Evolutionary conservation across 2,329 filamentous ascomycete species (phyloP), one percentile per base, ranked within the genome.

Genomic region (Ploettnerulaceae sp.): DNA sequence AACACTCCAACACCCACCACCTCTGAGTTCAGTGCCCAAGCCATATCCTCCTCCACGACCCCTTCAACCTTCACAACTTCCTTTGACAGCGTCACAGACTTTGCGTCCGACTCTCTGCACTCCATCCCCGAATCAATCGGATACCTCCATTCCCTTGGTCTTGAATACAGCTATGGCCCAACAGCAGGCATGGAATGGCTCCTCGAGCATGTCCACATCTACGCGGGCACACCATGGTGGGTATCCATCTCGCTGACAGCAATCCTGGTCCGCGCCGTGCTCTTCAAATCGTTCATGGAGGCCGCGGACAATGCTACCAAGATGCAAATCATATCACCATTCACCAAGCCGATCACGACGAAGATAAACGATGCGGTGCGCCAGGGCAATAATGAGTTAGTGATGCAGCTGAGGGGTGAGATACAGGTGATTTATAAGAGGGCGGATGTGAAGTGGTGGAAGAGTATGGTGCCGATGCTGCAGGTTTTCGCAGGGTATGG

Each of bases 111-210:
- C 28, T 44, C 53, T 4, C 47, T 60, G 3, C 40, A 48, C 21
- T 39, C 58, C 28, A 51, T 58, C 4, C 60, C 61, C 7, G 85
- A 91, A 61, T 73, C 80, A 40, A 78, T 95, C 48, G 93, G 93
- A 52, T 96, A 90, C 61, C 72, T 98, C 48, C 79, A 86, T 57
- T 75, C 80, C 5, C 72, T 97, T 8, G 93, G 93, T 3, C 71
- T 98, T 17, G 87, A 97, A 59, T 97, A 84, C 61, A 89, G 91
- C 62, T 90, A 73, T 71, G 91, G 91, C 12, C 79, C 86, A 4
- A 87, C 89, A 0, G 70, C 82, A 3, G 56, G 79, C 12, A 81
- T 93, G 66, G 76, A 96, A 68, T 90, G 76, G 74, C 17, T 79
- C 2, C 69, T 97, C 8, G 93, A 98, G 71, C 81, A 91, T 63